Evolutionary conservation across 1,284 basidiomycete species (phyloP).

Genomic region (Apiotrichum gracile): DNA sequence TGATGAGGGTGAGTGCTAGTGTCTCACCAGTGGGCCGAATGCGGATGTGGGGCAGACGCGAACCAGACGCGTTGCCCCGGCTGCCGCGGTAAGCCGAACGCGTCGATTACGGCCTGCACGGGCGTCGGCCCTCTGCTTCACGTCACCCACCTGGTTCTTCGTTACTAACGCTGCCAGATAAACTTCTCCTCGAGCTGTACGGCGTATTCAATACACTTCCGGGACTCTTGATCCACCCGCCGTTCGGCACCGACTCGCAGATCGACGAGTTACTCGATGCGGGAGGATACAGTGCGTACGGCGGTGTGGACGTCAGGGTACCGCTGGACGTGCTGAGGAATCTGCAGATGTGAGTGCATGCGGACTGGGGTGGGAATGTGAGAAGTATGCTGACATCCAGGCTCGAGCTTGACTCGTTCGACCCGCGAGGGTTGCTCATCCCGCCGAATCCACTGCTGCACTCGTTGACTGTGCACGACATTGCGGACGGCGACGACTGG

Average conservation of each 20-base stretch:
- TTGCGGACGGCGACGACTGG: constrained; percentile 47
- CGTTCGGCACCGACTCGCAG: constrained; percentile 36
- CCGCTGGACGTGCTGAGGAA: constrained; percentile 45
- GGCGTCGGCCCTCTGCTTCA: background rate
- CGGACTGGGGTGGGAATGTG: too few species aligned
- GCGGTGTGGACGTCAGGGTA: constrained; percentile 44
- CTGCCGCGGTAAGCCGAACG: too few species aligned
- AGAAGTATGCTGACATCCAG: constrained; percentile 14
- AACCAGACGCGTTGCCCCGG: too few species aligned
- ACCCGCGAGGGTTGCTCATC: constrained; percentile 40
- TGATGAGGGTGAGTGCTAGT: constrained; percentile 37
- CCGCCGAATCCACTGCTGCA: constrained; percentile 33
- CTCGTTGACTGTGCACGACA: constrained; percentile 41
- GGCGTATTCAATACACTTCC: constrained; percentile 43
- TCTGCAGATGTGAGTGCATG: constrained; percentile 39
- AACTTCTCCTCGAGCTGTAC: constrained; percentile 40
- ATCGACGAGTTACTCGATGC: constrained; percentile 43
- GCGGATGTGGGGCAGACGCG: too few species aligned
- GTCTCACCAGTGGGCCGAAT: too few species aligned
- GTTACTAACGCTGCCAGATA: constrained; percentile 22
- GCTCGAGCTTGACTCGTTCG: constrained; percentile 44
- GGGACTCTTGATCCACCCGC: constrained; percentile 41
- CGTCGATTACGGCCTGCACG: too few species aligned
- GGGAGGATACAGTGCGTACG: constrained; percentile 42
- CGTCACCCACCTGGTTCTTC: background rate